Base-by-base conservation (phyloP, 2,329 filamentous ascomycete genomes). In the Alternaria sp. region DNA sequence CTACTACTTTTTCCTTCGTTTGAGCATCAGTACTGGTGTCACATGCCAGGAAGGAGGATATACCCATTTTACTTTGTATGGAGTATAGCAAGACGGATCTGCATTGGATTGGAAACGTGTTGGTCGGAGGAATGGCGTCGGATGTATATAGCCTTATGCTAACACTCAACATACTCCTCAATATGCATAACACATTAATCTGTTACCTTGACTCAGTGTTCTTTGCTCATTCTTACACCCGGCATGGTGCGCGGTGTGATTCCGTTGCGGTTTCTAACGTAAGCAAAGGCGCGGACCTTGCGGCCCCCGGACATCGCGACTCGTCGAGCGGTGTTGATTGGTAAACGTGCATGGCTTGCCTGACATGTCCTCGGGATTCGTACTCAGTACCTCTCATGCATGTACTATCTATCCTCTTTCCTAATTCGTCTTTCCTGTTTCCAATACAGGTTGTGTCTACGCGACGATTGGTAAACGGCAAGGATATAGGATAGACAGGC, bases 1-100 rank as follows among this genome's bases (percentile, higher is more conserved):
- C 40, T 34, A 38, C 18, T 22, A 22, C 0, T 7, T 41, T 20
- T 41, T 46, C 14, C 20, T 54, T 27, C 12, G 20, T 54, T 52
- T 52, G 32, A 27, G 34, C 34, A 14, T 56, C 41, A 32, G 27
- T 43, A 56, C 44, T 25, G 54, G 54, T 55, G 53, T 41, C n/a
- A 20, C 9, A 32, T 32, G 25, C 25, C 34, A 32, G 40, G n/a
- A 36, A 34, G 40, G 41, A 45, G 41, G 53, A 56, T 56, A 56
- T 56, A 56, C 54, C 54, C 53, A 36, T 18, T 57, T 59, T 59
- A 59, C 28, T 44, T 55, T 59, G 50, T 59, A 55, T n/a, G 43
- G 43, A 46, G 20, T 32, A 18, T 54, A 59, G 49, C 25, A 54
- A 44, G 25, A n/a, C 14, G 34, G 16, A 14, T 20, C 36, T 50